phyloP scores from a whole-genome alignment of 257 asterid species.

The Perilla frutescens region DNA sequence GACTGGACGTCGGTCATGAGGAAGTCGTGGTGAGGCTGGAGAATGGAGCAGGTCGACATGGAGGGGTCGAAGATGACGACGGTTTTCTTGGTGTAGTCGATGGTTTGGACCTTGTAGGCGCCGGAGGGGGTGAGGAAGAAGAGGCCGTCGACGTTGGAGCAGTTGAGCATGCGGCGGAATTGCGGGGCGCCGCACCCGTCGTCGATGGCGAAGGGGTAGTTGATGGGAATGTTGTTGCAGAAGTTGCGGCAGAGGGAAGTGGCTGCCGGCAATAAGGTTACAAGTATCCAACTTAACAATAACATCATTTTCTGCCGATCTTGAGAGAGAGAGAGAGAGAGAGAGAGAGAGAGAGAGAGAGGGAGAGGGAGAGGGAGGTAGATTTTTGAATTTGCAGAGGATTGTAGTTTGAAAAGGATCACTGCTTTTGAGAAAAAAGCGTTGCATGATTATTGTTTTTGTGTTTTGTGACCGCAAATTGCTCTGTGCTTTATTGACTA shows the following conservation, averaged over 20 bases:
- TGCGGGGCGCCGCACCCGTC: slow-evolving; percentile 90
- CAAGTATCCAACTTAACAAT: background rate
- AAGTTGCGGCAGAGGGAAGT: slow-evolving; percentile 59
- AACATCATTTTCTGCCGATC: no score
- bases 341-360: no score
- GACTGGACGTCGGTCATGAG: slow-evolving; percentile 75
- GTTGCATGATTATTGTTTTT: background rate
- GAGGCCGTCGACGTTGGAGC: slow-evolving; percentile 63
- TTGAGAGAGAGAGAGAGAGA: no score
- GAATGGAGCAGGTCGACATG: slow-evolving; percentile 93
- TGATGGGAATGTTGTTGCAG: slow-evolving; percentile 79
- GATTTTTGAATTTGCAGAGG: background rate
- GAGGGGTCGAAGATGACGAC: slow-evolving; percentile 70
- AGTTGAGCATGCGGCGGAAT: slow-evolving; percentile 75
- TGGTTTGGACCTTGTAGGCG: slow-evolving; percentile 71
- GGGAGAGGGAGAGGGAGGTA: no score
- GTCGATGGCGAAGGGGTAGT: slow-evolving; percentile 84
- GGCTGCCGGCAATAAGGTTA: slow-evolving; percentile 9
- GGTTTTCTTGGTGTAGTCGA: slow-evolving; percentile 59
- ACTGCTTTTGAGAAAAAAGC: slow-evolving; percentile 31
- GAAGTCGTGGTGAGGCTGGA: slow-evolving; percentile 90
- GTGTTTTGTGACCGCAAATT: slow-evolving; percentile 33
- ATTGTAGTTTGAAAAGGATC: background rate
- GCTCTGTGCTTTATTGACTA: slow-evolving; percentile 50
- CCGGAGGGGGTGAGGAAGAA: slow-evolving; percentile 91